Base-by-base conservation (phyloP, 441 rosid genomes). In the Brassica balearica region DNA sequence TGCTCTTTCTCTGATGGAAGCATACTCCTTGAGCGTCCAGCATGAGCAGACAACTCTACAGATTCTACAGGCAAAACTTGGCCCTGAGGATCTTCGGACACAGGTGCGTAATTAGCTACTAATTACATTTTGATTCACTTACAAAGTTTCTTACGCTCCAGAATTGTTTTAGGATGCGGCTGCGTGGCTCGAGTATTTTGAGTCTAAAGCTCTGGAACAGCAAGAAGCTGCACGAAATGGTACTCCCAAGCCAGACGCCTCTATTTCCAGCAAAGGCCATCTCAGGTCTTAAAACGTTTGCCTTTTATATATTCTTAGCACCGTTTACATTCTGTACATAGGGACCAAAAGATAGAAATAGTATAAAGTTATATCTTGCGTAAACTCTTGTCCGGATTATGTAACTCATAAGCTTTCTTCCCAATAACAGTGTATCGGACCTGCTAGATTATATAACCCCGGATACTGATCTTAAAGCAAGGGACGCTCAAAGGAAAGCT, bases 211-310 rank as follows among this genome's bases (percentile, higher is more conserved):
- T 75, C 78, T 88, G 80, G 96, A 91, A 84, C 96, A 91, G 83
- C 93, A 91, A 82, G 96, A 91, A 85, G 96, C 96, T 74, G 93
- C 96, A 71, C 92, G 96, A 48, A 89, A 88, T 74, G 96, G 96
- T 73, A 89, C 96, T 60, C 96, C 96, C 51, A 91, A 88, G 74
- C 96, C 92, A 64, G 96, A 91, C 77, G 92, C 96, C 75, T 91
- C 96, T 53, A 91, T 91, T 80, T 89, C 96, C 70, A 91, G 96
- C 85, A 91, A 89, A 87, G 96, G 96, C 71, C 96, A 91, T 85
- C 81, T 89, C 82, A 91, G 96, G 96, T 91, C 81, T 61, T 66
- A 22, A 27, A 63, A 51, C 34, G 10, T 23, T 43, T 59, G 51
- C 74, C 69, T 41, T 34, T 67, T 67, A n/a, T 14, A 62, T 68